phyloP scores from a whole-genome alignment of 495 filamentous ascomycete genomes.

The Trichoderma asperelloides region DNA sequence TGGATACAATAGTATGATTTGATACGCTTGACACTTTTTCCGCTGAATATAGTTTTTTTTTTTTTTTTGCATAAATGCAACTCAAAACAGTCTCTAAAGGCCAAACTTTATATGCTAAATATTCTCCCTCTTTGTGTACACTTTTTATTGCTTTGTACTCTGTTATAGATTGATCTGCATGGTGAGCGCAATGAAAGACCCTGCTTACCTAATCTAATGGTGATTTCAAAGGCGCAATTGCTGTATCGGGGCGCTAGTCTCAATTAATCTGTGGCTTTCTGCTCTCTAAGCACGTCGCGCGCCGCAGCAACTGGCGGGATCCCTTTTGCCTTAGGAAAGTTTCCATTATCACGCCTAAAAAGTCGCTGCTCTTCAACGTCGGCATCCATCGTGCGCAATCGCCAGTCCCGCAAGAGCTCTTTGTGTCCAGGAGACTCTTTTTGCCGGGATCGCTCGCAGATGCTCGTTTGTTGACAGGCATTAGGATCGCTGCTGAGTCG shows the following conservation, averaged over 20 bases:
- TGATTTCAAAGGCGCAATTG: not conserved
- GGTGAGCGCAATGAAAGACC: no score
- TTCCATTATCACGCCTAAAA: conserved; percentile 3
- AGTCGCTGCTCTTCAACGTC: not conserved
- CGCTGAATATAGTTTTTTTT: no score
- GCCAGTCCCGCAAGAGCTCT: not conserved
- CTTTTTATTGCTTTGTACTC: no score
- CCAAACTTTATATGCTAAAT: no score
- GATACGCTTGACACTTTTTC: no score
- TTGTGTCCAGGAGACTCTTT: conserved; percentile 1
- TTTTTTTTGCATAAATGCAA: no score
- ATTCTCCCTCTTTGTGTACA: no score
- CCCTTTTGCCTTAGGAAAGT: conserved; percentile 1
- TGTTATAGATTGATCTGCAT: no score
- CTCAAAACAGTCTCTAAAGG: no score
- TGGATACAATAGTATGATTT: no score
- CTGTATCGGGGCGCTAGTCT: not conserved
- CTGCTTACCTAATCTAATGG: not conserved
- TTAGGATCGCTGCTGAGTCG: not conserved
- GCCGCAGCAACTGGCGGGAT: conserved; percentile 6
- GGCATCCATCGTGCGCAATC: conserved; percentile 1
- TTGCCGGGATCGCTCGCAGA: conserved; percentile 5
- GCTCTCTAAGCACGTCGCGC: conserved; percentile 5
- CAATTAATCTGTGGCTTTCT: not conserved
- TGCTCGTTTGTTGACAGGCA: conserved; percentile 4